Evolutionary conservation across 768 basidiomycete species (phyloP), one percentile per base, ranked within the genome.

Genomic region (Termitomyces bulborhizus): DNA sequence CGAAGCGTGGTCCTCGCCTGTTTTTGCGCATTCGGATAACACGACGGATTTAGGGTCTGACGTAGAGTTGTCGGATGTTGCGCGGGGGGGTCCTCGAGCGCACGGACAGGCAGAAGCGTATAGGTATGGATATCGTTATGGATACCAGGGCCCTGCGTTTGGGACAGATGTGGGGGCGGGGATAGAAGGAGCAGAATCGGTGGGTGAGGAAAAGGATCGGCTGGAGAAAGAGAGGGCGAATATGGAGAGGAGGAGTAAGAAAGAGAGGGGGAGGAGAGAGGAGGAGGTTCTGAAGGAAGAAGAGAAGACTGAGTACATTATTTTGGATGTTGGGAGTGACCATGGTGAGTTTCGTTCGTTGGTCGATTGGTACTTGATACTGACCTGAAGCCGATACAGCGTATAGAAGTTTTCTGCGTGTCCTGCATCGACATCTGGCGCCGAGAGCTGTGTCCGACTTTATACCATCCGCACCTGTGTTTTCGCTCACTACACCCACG

Each of bases 371-470:
- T 18, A 41, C 13, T 46, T 21, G 16, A 43, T 9, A 24, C 40
- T 43, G 24, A 44, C 37, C 6, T 49, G 46, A 27, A 42, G 54
- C 39, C 32, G 39, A 40, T 45, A 11, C 57, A 83, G 79, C 79
- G 4, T 78, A 72, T 63, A 68, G 70, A 41, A 79, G 73, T 39
- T 70, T 82, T n/a, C 69, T 81, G 3, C 79, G 79, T 18, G 73
- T 82, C 36, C 71, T 82, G 15, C 81, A 83, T 58, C 73, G 80
- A 3, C 72, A 77, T 18, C 64, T 70, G 13, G 61, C 66, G 0
- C 60, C 66, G 15, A 65, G 66, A 0, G 64, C 76, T 36, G 62
- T 68, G 1, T 79, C 80, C 0, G 72, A 73, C 0, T 83, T 82
- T 57, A 60, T 76, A 29, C 62, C 71, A 1, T 60, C 67, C 3